A percentile compares a stretch with the other conserved stretches of the same genome.
Conservation (phyloP, 2,329 filamentous ascomycete species). For the Tolypocladium inflatum region DNA sequence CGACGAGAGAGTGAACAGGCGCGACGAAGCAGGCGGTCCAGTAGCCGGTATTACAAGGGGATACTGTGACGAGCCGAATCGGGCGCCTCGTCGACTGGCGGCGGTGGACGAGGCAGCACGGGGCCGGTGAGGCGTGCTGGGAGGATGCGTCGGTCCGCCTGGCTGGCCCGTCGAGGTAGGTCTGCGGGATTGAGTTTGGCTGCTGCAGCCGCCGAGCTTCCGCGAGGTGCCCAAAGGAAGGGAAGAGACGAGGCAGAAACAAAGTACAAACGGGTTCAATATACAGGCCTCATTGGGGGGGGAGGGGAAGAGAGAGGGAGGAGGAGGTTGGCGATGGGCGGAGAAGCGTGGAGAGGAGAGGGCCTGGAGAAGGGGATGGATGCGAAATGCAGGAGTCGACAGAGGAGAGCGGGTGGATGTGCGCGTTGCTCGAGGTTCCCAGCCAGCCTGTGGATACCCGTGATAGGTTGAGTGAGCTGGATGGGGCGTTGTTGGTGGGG, state of each 20-base stretch:
- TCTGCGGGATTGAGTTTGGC: not conserved
- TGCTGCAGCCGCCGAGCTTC: not conserved
- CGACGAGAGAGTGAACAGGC: not conserved
- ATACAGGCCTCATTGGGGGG: constrained; percentile 26
- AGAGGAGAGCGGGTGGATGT: not conserved
- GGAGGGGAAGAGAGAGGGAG: constrained; percentile 6
- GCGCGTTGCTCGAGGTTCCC: not conserved
- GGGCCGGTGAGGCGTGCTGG: not conserved
- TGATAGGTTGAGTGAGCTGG: not conserved
- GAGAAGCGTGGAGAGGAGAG: constrained; percentile 16
- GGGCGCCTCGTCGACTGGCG: constrained; percentile 3
- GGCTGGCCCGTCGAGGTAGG: not conserved
- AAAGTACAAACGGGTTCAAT: constrained; percentile 21
- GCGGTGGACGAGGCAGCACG: not conserved
- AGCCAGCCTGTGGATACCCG: not conserved
- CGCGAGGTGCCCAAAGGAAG: constrained; percentile 1
- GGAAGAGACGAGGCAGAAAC: constrained; percentile 15
- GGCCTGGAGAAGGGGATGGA: constrained; percentile 12
- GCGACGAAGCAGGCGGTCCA: constrained; percentile 10
- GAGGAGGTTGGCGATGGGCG: constrained; percentile 8
- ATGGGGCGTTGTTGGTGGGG: not conserved
- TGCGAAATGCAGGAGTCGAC: constrained; percentile 3
- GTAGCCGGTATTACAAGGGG: constrained; percentile 25
- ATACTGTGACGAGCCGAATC: constrained; percentile 13
- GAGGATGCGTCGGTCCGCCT: not conserved